Conservation (phyloP, 2,329 filamentous ascomycete genomes). For the Fusarium oxysporum region DNA sequence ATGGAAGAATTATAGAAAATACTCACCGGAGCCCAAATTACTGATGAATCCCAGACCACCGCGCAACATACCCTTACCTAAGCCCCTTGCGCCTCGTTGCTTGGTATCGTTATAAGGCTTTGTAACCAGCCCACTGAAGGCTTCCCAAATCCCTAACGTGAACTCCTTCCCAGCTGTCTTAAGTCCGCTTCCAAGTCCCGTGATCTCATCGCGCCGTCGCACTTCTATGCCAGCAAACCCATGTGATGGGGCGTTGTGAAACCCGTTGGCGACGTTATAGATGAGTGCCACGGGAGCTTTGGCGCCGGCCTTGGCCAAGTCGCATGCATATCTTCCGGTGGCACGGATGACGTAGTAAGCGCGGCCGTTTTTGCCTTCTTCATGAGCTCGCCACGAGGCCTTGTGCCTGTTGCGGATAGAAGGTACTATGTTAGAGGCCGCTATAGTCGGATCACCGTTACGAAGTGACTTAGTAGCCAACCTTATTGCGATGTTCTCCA, state of each 20-base stretch:
- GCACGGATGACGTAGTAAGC: constrained; percentile 45
- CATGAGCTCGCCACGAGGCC: constrained; percentile 41
- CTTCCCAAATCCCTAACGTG: constrained; percentile 69
- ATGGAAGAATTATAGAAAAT: no score
- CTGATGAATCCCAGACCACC: no score
- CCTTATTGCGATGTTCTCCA: no score
- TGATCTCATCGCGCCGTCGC: constrained; percentile 71
- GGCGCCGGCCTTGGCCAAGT: constrained; percentile 70
- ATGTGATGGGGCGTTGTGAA: constrained; percentile 72
- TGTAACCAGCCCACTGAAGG: no score
- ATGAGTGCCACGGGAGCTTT: constrained; percentile 76
- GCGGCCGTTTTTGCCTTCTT: constrained; percentile 44
- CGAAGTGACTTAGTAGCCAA: no score
- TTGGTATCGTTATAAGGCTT: no score
- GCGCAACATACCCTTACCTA: no score
- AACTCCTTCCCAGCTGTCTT: constrained; percentile 74
- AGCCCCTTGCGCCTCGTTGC: no score
- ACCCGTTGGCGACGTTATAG: constrained; percentile 65
- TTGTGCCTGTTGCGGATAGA: constrained; percentile 10
- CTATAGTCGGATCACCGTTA: no score
- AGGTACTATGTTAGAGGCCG: no score
- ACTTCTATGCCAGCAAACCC: constrained; percentile 68
- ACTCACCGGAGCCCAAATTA: no score
- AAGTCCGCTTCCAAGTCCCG: constrained; percentile 69
- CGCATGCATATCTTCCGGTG: constrained; percentile 67